Evolutionary conservation across 768 basidiomycete genomes (phyloP).

Genomic region (Agaricus blazei): DNA sequence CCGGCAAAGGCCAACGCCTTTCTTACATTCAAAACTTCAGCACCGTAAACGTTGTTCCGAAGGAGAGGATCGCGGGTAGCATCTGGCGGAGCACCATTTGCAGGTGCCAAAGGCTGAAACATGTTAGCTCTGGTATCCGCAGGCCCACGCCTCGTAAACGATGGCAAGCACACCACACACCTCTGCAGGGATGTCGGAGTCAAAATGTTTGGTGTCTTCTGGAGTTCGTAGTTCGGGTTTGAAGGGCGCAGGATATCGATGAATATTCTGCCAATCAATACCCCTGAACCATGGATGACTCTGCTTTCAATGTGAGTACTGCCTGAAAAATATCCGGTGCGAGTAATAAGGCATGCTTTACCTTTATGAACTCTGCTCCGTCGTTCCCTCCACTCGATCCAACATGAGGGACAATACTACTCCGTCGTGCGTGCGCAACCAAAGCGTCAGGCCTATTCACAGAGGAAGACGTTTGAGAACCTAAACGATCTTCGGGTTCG

Average conservation of each 20-base stretch:
- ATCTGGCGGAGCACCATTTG: conserved; percentile 79
- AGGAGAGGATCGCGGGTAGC: conserved; percentile 88
- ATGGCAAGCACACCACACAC: conserved; percentile 37
- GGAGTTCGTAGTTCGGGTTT: conserved; percentile 76
- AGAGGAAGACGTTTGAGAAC: conserved; percentile 64
- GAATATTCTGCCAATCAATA: conserved; percentile 87
- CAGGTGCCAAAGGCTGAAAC: conserved; percentile 82
- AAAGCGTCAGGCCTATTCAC: conserved; percentile 74
- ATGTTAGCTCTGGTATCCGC: conserved; percentile 16
- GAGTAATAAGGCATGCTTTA: conserved; percentile 20
- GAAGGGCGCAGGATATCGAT: conserved; percentile 82
- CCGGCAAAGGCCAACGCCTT: conserved; percentile 90
- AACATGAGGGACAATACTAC: conserved; percentile 54
- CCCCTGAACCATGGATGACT: conserved; percentile 88
- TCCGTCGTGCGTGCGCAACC: conserved; percentile 69
- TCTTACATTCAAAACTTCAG: conserved; percentile 81
- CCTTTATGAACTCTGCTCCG: conserved; percentile 91
- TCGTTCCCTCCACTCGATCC: conserved; percentile 55
- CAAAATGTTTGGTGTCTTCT: conserved; percentile 93
- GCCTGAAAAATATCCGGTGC: background rate
- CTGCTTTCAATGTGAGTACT: conserved; percentile 31
- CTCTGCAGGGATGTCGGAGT: conserved; percentile 90
- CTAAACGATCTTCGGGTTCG: conserved; percentile 93
- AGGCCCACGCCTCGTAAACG: conserved; percentile 20
- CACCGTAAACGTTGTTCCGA: conserved; percentile 79